Evolutionary conservation across 345 rosid species (phyloP), one percentile per base, ranked within the genome.

Genomic region (Psidium friedrichsthalianum): DNA sequence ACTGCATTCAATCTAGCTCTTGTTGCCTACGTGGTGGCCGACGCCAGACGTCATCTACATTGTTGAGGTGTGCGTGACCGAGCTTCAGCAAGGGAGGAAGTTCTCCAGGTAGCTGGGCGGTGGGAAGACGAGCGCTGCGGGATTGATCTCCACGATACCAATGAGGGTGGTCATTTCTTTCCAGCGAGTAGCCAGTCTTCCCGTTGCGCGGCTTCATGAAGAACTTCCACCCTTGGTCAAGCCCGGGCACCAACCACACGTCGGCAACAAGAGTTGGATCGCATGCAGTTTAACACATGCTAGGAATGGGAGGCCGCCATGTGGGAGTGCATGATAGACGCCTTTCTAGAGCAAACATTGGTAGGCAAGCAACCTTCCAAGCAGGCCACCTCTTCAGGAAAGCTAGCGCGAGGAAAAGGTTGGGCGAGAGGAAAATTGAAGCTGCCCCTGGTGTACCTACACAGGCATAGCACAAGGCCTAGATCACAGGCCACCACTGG

Each of bases 11-110:
- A 90, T 64, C 90, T 89, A 13, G 74, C 91, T 4, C 86, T 86
- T 24, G 85, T 87, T 5, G 13, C 51, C 40, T 32, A 85, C 78
- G 8, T 32, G 74, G 36, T 55, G 53, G 51, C 83, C 51, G 25
- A 36, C 51, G 27, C 83, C 85, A 6, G 86, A 89, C 18, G 86
- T 80, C 9, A 2, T 85, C 8, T 94, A 88, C 92, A 96, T 8
- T 47, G 49, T 97, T 1, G 99, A 97, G 89, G 95, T 96, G 2
- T 97, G 99, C 89, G 95, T 97, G 99, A 97, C 99, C 11, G 98
- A 95, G 85, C 98, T 96, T 52, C 96, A 97, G 90, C 92, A 89
- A 14, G 93, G 85, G 24, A 89, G 85, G 3, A 94, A 93, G 18
- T 97, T 97, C 92, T 96, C 90, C 83, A 89, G 85, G 83, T 86